Percentiles rank a stretch among this genome's conserved stretches.
Conservation (phyloP, 164 flowering plant genomes). For the Nymphaea thermarum region DNA sequence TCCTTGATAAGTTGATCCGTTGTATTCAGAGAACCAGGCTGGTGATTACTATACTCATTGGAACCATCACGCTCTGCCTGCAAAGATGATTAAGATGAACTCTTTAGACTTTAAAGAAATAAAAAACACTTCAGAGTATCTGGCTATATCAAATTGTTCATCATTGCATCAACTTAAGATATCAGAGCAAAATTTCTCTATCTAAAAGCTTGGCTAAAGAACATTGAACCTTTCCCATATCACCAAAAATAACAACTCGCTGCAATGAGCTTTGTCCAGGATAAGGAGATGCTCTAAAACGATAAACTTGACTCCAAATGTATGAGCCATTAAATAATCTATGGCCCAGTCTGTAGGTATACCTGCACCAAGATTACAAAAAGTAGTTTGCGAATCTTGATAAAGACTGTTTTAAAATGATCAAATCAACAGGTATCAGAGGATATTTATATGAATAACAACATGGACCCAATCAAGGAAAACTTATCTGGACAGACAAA, state of each 20-base stretch:
- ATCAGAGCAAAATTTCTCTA: too few species aligned
- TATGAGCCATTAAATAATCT: slow-evolving; percentile 21
- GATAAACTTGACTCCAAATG: slow-evolving; percentile 25
- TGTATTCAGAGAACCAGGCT: slow-evolving; percentile 31
- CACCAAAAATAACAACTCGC: slow-evolving; percentile 38
- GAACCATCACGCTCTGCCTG: slow-evolving; percentile 34
- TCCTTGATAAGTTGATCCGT: slow-evolving; percentile 24
- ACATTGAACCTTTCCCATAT: slow-evolving; percentile 37
- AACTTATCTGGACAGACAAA: neutral
- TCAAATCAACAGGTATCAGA: too few species aligned
- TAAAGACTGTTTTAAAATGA: neutral
- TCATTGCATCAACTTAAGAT: too few species aligned
- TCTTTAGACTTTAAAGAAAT: neutral
- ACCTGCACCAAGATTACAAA: slow-evolving; percentile 17
- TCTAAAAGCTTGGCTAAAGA: too few species aligned
- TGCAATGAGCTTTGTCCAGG: slow-evolving; percentile 42
- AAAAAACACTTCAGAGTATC: too few species aligned
- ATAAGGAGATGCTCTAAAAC: slow-evolving; percentile 33
- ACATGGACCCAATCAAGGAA: neutral
- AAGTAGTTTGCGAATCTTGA: neutral
- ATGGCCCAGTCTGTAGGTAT: slow-evolving; percentile 37
- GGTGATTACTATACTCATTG: slow-evolving; percentile 23
- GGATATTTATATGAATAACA: too few species aligned
- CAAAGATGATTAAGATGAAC: neutral
- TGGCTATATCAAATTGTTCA: too few species aligned